Base-by-base conservation (phyloP, 2,329 filamentous ascomycete genomes). In the Macroventuria anomochaeta region DNA sequence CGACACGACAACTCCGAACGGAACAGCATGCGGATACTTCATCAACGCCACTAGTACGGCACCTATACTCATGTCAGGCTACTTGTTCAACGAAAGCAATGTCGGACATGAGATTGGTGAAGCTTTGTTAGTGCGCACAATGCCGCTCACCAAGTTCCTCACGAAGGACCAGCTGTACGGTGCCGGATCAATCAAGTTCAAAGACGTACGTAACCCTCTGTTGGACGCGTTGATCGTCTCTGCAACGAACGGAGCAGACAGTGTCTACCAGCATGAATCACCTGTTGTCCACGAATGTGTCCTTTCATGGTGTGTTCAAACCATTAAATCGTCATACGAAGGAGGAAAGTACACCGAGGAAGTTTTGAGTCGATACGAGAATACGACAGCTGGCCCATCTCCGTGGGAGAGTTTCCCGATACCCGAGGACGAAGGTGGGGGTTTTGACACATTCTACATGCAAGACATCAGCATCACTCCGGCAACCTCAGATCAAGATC, bases 231-330 rank as follows among this genome's bases (percentile, higher is more conserved):
- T 72, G 1, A 59, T 72, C 2, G 52, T 46, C 0, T 46, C 36
- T 3, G 43, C 59, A 1, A 2, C 21, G 0, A 28, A 60, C 28
- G 57, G 51, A 0, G 2, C 33, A 3, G 39, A 48, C 0, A 47
- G 51, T 10, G 61, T 69, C 0, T 57, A 59, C 17, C 17, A 23
- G 0, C 51, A 61, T 0, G n/a, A 59, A 2, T 18, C 40, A 0
- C 68, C 68, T 0, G 5, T 59, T 0, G 34, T 52, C 0, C 58
- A 64, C 0, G 68, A 71, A 46, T 71, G 68, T 25, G 21, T 68
- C 0, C 17, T 72, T 0, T 40, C 67, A 0, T 74, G 62, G 66
- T 74, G 70, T 38, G 61, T 71, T 0, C 54, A 72, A 18, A 68
- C 59, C 0, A 63, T 74, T 0, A 21, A 58, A 5, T 71, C 68